A percentile compares a stretch with the other conserved stretches of the same genome.
phyloP scores from a whole-genome alignment of 1,139 yeast species.

The Kurtzmaniella natalensis region DNA sequence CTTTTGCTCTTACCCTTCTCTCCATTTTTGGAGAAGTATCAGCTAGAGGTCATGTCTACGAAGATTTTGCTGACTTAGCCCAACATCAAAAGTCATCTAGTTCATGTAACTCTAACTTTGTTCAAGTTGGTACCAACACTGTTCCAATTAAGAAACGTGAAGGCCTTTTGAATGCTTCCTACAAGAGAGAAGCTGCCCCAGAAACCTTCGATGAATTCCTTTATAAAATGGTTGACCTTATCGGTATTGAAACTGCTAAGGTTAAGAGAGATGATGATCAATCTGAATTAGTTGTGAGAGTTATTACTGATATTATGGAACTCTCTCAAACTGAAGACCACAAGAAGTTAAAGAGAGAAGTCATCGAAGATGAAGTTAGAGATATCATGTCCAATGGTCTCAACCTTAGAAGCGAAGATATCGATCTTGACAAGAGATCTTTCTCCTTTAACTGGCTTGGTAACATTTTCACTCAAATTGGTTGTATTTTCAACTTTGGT shows the following conservation, averaged over 20 bases:
- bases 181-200: slow-evolving; percentile 3
- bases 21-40: not conserved
- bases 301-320: slow-evolving; percentile 1
- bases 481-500: slow-evolving; percentile 1
- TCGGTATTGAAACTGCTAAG: slow-evolving; percentile 2
- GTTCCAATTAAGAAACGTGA: not conserved
- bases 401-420: slow-evolving; percentile 1
- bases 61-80: slow-evolving; percentile 4
- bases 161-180: not conserved
- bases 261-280: slow-evolving; percentile 1
- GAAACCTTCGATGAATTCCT: slow-evolving; percentile 1
- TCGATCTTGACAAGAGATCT: slow-evolving; percentile 2
- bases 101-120: slow-evolving; percentile 1
- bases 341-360: slow-evolving; percentile 1
- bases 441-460: slow-evolving; percentile 1
- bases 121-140: slow-evolving; percentile 4
- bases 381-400: not conserved
- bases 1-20: not conserved
- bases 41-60: not conserved
- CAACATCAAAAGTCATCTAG: slow-evolving; percentile 1
- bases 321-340: not conserved
- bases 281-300: slow-evolving; percentile 1
- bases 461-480: not conserved
- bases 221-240: not conserved
- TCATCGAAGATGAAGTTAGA: slow-evolving; percentile 1